Base-by-base conservation (phyloP, 2,329 filamentous ascomycete genomes). In the Madurella fahalii region DNA sequence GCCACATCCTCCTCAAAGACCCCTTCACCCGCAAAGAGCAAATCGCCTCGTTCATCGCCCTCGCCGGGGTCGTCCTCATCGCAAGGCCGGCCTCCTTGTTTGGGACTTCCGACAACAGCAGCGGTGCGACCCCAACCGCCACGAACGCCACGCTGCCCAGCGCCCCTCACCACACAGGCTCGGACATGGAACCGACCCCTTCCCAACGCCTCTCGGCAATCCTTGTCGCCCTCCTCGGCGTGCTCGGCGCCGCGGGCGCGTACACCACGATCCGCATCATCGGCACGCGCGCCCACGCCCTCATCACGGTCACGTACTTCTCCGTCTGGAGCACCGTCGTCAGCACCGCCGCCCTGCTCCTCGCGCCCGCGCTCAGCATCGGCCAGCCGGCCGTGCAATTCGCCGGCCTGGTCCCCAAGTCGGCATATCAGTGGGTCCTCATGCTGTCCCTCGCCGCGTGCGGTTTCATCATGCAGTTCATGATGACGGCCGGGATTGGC, bases 251-350 rank as follows among this genome's bases (percentile, higher is more conserved):
- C 8, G 84, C 89, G 0, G 81, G 81, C 2, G 89, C 90, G 8
- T 91, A 85, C 65, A 90, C 85, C 0, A 82, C 82, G 0, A 87
- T 96, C 59, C 80, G 90, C 15, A 84, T 86, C 70, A 93, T 96
- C 57, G 91, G 92, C 13, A 82, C 83, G 62, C 81, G 89, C 30
- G 87, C 88, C 0, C 90, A 95, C 66, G 83, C 91, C 0, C 75
- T 96, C n/a, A 84, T 95, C 54, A 87, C 83, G 2, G 89, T 95
- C 53, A 95, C 90, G 64, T 95, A 92, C 70, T 95, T 96, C 65
- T 83, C 84, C 2, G 74, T 77, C 0, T 86, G 82, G 73, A 89
- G 86, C 63, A 86, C 83, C 0, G 63, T 91, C 2, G 83, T 95
- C 46, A 85, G 85, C 42, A 67, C 79, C 2, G 62, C 82, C 1